Evolutionary conservation across 2,329 filamentous ascomycete species (phyloP).

Genomic region (Juglanconis sp.): DNA sequence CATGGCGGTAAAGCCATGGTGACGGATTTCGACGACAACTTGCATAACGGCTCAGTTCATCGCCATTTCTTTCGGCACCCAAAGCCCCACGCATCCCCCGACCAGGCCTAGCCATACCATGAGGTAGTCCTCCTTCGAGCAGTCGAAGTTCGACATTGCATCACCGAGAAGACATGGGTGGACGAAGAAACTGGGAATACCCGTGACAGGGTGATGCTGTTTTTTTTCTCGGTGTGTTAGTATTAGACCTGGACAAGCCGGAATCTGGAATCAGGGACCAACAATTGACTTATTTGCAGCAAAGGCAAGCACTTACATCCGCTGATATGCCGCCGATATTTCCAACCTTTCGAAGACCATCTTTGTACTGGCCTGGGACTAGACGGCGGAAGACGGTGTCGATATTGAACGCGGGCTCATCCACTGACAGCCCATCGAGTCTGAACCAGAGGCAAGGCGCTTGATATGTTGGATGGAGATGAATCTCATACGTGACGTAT

Average conservation of each 20-base stretch:
- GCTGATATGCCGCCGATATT: conserved; percentile 72
- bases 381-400: conserved; percentile 69
- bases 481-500: conserved; percentile 68
- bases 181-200: conserved; percentile 79
- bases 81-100: conserved; percentile 74
- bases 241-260: conserved; percentile 28
- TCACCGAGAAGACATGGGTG: conserved; percentile 89
- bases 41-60: conserved; percentile 28
- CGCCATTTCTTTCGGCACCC: conserved; percentile 69
- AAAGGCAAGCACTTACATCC: conserved; percentile 57
- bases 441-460: conserved; percentile 76
- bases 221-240: conserved; percentile 38
- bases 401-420: conserved; percentile 57
- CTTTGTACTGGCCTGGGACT: conserved; percentile 64
- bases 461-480: conserved; percentile 71
- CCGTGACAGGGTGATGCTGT: conserved; percentile 80
- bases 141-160: conserved; percentile 67
- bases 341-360: conserved; percentile 57
- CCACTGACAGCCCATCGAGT: conserved; percentile 54
- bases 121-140: conserved; percentile 67
- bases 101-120: conserved; percentile 87
- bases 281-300: conserved; percentile 29
- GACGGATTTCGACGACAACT: not conserved
- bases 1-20: not conserved
- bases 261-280: conserved; percentile 10